Evolutionary conservation across 1,139 yeast genomes (phyloP), one percentile per base, ranked within the genome.

Genomic region (Candida dubliniensis): DNA sequence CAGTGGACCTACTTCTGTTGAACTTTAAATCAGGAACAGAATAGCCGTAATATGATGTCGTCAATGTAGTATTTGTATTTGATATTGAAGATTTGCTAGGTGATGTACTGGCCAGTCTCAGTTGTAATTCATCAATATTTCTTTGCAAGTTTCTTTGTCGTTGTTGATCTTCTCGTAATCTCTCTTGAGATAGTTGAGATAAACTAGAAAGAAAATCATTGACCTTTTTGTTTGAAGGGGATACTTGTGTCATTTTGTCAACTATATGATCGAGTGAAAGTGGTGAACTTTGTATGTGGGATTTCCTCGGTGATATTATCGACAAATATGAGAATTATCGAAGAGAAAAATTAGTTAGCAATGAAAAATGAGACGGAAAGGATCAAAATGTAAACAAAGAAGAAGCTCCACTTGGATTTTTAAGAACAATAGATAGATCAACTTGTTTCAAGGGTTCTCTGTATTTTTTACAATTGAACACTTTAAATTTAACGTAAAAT

Each of bases 131-230:
- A 45, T 67, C 65, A 14, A 67, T 59, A 45, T 64, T 61, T 26
- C 68, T 48, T 43, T 62, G 67, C 24, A 68, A 56, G 5, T 55
- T 55, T 23, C 72, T 23, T 47, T 66, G 71, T 27, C 71, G 54
- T 43, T 61, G 62, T 31, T 62, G 65, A 48, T 66, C 71, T 43
- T 69, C 70, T 31, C 54, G 50, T 18, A 66, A 45, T 38, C 66
- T 54, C 15, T 60, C 65, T 47, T 64, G 72, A 0, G 73, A 67
- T 8, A 67, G 47, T 45, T 62, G 58, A 2, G 74, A 69, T 32
- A 69, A 49, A 31, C 60, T 57, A n/a, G 67, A 55, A 34, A 69
- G 54, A 48, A 69, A 69, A 44, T 64, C 69, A 45, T 68, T 66
- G 14, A 68, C 74, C 38, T 63, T 61, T 33, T 57, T 53, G 15